Conservation (phyloP, 768 basidiomycete genomes). For the Mycena vulgaris region DNA sequence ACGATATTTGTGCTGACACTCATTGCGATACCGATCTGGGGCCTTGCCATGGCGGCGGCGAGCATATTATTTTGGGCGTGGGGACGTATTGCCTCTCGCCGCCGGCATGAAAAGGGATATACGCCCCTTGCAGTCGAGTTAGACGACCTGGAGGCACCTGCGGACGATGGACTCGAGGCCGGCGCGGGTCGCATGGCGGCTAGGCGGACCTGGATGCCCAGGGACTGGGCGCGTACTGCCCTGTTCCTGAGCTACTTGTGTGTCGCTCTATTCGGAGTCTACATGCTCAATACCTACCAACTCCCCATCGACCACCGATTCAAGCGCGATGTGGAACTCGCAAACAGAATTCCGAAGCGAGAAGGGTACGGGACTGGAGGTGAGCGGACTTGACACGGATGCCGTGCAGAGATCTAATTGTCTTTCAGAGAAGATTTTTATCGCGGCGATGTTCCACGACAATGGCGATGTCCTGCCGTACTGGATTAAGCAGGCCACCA, state of each 20-base stretch:
- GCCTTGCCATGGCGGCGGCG: neutral
- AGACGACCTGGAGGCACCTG: neutral
- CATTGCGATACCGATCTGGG: neutral
- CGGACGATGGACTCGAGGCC: neutral
- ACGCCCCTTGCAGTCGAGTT: neutral
- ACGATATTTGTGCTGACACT: neutral
- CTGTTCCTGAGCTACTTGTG: neutral
- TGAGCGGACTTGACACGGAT: neutral
- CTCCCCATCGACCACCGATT: constrained; percentile 12
- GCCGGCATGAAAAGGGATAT: neutral
- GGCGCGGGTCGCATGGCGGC: neutral
- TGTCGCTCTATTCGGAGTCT: constrained; percentile 1
- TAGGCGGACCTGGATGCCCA: neutral
- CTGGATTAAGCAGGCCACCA: constrained; percentile 54
- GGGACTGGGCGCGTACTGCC: neutral
- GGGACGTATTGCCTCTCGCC: neutral
- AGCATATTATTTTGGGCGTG: neutral
- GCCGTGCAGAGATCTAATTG: neutral
- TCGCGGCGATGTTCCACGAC: constrained; percentile 59
- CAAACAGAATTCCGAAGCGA: neutral
- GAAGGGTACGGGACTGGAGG: constrained; percentile 29
- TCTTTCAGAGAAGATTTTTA: constrained; percentile 49
- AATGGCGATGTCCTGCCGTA: constrained; percentile 55
- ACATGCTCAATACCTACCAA: constrained; percentile 17
- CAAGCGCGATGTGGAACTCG: constrained; percentile 1